Evolutionary conservation across 164 flowering plant species (phyloP).

Genomic region (Nelumbo lutea): DNA sequence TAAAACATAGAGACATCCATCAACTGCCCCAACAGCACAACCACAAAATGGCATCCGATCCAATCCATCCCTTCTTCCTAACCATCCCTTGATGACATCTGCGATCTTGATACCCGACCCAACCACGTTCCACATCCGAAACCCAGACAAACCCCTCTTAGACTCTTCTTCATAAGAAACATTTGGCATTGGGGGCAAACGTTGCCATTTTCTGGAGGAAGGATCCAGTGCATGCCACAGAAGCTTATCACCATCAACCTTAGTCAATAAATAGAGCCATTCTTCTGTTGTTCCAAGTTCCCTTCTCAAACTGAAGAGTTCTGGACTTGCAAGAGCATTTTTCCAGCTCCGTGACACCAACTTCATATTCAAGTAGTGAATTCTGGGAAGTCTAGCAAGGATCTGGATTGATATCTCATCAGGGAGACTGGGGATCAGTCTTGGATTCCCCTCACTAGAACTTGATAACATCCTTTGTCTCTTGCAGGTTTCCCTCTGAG

Average conservation of each 20-base stretch:
- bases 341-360: constrained; percentile 74
- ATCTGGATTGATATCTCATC: constrained; percentile 83
- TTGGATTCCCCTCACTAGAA: constrained; percentile 32
- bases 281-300: constrained; percentile 71
- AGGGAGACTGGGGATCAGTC: constrained; percentile 79
- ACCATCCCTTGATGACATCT: constrained; percentile 60
- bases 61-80: constrained; percentile 52
- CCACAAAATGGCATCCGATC: constrained; percentile 69
- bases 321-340: constrained; percentile 43
- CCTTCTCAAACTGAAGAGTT: constrained; percentile 53
- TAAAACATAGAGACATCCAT: constrained; percentile 75
- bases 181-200: constrained; percentile 72
- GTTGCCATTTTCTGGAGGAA: constrained; percentile 54
- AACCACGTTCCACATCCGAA: constrained; percentile 43
- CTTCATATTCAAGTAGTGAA: constrained; percentile 40
- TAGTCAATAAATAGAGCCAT: constrained; percentile 70
- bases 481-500: constrained; percentile 46
- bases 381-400: constrained; percentile 73
- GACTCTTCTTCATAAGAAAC: constrained; percentile 38
- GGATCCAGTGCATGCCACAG: constrained; percentile 80
- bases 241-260: constrained; percentile 49
- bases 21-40: constrained; percentile 70
- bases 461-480: constrained; percentile 51
- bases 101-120: constrained; percentile 49
- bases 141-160: constrained; percentile 32